Evolutionary conservation across 768 basidiomycete genomes (phyloP), one percentile per base, ranked within the genome.

Genomic region (Pisolithus albus): DNA sequence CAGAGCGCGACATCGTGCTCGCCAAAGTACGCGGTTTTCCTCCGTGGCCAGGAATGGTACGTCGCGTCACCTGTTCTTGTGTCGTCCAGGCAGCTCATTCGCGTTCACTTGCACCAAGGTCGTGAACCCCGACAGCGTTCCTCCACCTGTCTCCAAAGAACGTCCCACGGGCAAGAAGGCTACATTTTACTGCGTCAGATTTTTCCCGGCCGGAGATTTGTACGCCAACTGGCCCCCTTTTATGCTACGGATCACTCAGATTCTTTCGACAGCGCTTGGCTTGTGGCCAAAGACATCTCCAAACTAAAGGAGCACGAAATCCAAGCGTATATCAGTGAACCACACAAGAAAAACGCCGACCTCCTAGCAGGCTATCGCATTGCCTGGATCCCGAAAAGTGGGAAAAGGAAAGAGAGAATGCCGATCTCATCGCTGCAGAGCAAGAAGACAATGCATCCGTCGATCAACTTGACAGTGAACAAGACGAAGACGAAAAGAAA

Each of bases 201-300:
- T 94, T 79, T 98, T 96, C 79, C 93, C 96, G 5, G 80, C 79
- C 26, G 93, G 89, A 47, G 95, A 97, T 70, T 89, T 84, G 96
- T 98, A 62, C 67, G 95, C 83, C 19, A 40, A 41, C 49, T 47
- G 59, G 51, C 48, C 40, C 44, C 28, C 49, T 43, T 40, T 52
- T 53, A 38, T 57, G 56, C 44, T 55, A 38, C 1, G 39, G 38
- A 58, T 52, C 13, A 30, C 16, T 52, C 47, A 62, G 24, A 3
- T 42, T 34, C 28, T 50, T 53, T 57, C 24, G 18, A 40, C 24
- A 97, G 94, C 70, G 79, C 90, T 18, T 97, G 94, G 94, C 75
- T 89, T 39, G 73, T 81, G 30, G 64, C 84, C 1, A 86, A 86
- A 61, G 94, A 96, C 67, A 82, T 97, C 48, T 88, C 83, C 19